phyloP scores from a whole-genome alignment of 495 filamentous ascomycete genomes.

The Neurospora hispaniola region DNA sequence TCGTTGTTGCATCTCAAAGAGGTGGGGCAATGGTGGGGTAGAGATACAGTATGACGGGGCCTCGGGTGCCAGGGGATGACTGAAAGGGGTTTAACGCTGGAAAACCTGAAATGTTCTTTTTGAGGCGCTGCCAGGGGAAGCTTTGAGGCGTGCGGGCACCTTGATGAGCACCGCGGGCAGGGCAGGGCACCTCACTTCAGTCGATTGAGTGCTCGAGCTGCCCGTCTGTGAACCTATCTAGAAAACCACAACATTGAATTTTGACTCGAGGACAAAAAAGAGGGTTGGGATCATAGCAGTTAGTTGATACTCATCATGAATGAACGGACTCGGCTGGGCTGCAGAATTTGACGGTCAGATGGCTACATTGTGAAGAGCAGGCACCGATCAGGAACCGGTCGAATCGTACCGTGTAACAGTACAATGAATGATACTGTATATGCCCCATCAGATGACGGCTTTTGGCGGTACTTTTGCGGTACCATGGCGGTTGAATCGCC shows the following conservation, averaged over 20 bases:
- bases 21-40: slow-evolving; percentile 5
- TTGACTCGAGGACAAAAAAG: neutral
- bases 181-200: too few species aligned
- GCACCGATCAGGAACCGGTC: neutral
- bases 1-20: neutral
- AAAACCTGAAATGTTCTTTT: neutral
- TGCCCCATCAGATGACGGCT: neutral
- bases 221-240: too few species aligned
- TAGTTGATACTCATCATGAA: neutral
- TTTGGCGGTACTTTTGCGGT: neutral
- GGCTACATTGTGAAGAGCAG: neutral
- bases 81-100: neutral
- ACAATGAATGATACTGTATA: neutral
- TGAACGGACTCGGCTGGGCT: neutral
- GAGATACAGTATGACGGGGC: neutral
- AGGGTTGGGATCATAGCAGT: neutral
- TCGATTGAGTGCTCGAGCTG: too few species aligned
- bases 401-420: neutral
- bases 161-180: neutral
- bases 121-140: neutral
- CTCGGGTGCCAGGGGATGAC: neutral
- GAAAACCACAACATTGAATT: neutral
- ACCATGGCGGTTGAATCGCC: neutral
- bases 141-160: neutral
- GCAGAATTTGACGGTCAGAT: neutral